Evolutionary conservation across 805 yeast genomes (phyloP).

Genomic region (Wickerhamiella musiphila): DNA sequence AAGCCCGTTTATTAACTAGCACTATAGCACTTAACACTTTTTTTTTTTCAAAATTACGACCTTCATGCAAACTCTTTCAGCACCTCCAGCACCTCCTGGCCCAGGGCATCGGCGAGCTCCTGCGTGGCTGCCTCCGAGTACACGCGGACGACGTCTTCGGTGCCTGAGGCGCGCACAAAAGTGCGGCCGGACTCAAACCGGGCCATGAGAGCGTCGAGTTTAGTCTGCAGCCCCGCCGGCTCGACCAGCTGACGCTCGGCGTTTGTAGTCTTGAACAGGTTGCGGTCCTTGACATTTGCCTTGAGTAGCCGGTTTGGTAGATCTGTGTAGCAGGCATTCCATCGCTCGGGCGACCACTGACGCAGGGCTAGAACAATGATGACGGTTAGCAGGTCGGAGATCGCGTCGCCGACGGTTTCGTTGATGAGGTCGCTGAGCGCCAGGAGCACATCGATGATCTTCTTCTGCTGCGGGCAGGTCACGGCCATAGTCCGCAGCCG

Average conservation of each 20-base stretch:
- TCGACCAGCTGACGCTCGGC: conserved; percentile 70
- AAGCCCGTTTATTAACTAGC: no score
- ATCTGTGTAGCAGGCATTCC: conserved; percentile 68
- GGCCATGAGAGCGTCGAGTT: conserved; percentile 49
- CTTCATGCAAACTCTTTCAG: conserved; percentile 8
- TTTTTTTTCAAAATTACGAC: no score
- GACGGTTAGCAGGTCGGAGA: conserved; percentile 75
- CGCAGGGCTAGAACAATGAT: conserved; percentile 43
- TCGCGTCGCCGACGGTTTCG: conserved; percentile 97
- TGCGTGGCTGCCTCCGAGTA: conserved; percentile 69
- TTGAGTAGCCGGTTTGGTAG: conserved; percentile 75
- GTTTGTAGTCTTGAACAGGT: conserved; percentile 63
- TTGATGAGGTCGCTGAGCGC: conserved; percentile 60
- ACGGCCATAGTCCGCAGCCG: conserved; percentile 24
- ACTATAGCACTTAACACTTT: no score
- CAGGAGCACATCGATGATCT: conserved; percentile 37
- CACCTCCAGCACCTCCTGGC: conserved; percentile 17
- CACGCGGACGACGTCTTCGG: conserved; percentile 92
- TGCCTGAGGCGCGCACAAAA: conserved; percentile 93
- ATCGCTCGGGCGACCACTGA: conserved; percentile 40
- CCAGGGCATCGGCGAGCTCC: conserved; percentile 31
- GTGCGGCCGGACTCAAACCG: conserved; percentile 51
- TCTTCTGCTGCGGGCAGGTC: conserved; percentile 27
- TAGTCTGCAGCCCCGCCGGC: conserved; percentile 61
- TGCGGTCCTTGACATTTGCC: conserved; percentile 69